These are phyloP conservation scores for Aspergillus sp. DNA, from an alignment of 2,329 filamentous ascomycete genomes.

Conservation along the genomic window DNA sequence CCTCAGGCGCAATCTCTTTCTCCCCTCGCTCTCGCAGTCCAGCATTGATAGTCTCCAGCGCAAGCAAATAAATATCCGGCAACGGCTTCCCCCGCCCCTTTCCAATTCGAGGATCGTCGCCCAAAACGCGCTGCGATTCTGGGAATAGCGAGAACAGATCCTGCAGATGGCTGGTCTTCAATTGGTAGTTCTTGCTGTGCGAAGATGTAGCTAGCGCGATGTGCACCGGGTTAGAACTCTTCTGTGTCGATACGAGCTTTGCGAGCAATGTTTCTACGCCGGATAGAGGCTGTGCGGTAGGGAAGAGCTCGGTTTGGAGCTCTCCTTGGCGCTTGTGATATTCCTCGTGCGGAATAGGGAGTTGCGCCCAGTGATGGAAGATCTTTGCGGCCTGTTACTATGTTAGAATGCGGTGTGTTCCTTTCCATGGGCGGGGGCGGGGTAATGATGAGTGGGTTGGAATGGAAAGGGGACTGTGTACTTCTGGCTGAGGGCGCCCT, in stretches of 20 bases:
- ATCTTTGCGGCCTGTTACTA: slow-evolving; percentile 54
- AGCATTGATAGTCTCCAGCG: slow-evolving; percentile 80
- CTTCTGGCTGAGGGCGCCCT: slow-evolving; percentile 61
- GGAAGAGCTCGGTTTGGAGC: slow-evolving; percentile 73
- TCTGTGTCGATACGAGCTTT: slow-evolving; percentile 34
- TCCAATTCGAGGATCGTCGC: slow-evolving; percentile 78
- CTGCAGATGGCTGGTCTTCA: slow-evolving; percentile 67
- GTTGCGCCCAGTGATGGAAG: slow-evolving; percentile 78
- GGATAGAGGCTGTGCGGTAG: slow-evolving; percentile 70
- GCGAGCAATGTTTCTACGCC: slow-evolving; percentile 70
- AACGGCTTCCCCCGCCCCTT: slow-evolving; percentile 86
- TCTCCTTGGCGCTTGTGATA: slow-evolving; percentile 61
- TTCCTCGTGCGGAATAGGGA: slow-evolving; percentile 72
- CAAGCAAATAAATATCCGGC: slow-evolving; percentile 90
- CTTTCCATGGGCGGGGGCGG: not conserved
- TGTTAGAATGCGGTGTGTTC: slow-evolving; percentile 1
- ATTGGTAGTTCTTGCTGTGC: slow-evolving; percentile 66
- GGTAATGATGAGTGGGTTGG: not conserved
- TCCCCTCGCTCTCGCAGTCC: slow-evolving; percentile 59
- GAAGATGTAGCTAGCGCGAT: slow-evolving; percentile 86
- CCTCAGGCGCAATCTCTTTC: slow-evolving; percentile 69
- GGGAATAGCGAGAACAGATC: slow-evolving; percentile 62
- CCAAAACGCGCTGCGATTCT: slow-evolving; percentile 70
- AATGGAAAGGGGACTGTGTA: slow-evolving; percentile 23
- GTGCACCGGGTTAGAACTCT: slow-evolving; percentile 56